Base-by-base conservation (phyloP, 2,329 filamentous ascomycete genomes). In the Fusarium goolgardi region DNA sequence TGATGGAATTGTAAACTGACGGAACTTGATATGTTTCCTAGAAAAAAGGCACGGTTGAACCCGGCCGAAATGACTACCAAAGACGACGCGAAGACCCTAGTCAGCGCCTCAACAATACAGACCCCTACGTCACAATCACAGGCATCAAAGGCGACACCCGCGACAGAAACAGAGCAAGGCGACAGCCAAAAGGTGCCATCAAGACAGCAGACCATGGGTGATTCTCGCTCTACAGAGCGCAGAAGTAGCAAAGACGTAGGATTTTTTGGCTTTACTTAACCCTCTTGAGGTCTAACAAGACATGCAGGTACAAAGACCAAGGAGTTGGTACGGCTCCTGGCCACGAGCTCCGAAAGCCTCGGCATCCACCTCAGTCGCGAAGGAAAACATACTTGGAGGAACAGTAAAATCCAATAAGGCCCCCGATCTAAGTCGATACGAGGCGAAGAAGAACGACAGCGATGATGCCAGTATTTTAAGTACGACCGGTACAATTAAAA, bases 301-400 rank as follows among this genome's bases (percentile, higher is more conserved):
- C 18, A 21, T 47, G 34, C 70, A 87, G 85, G 76, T 83, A 37
- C 82, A 81, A 61, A 87, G 87, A 73, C 77, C 82, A 11, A 80
- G 80, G 47, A 89, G 86, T 75, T 90, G 87, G 88, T 90, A 90
- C 75, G 86, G 86, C 54, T 86, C 87, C 20, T 89, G 86, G 86
- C 84, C 86, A 20, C 81, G 84, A 63, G 75, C 78, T 34, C 79
- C 83, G 31, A 90, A 90, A 72, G 85, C 87, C 9, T 78, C 81
- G 18, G 82, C 88, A 29, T 90, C 87, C 11, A 89, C 85, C 8
- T 85, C 87, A 52, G 79, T 90, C 44, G 86, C 86, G 5, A 83
- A 82, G 66, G 88, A 90, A 74, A 87, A 84, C 15, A 89, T 90
- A 29, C 77, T 86, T 45, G 88, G 86, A 31, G 86, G 83, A 47